phyloP scores from a whole-genome alignment of 2,329 filamentous ascomycete genomes.

The Cercospora zeae-maydis region DNA sequence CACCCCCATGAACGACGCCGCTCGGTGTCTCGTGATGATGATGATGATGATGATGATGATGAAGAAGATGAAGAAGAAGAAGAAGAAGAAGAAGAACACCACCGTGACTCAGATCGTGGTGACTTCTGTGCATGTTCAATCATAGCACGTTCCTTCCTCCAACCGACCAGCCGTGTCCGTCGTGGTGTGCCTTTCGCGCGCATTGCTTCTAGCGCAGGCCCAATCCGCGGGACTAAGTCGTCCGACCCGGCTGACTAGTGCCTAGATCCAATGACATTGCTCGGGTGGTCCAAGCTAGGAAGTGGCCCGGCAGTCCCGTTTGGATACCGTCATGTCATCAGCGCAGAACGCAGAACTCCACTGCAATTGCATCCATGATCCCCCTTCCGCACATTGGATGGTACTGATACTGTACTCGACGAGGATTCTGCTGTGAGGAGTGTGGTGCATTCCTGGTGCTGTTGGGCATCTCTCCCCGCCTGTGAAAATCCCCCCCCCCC shows the following conservation, averaged over 20 bases:
- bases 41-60: too few relatives aligned
- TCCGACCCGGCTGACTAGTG: neutral
- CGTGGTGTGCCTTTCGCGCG: neutral
- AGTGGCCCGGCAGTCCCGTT: neutral
- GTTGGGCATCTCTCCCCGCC: neutral
- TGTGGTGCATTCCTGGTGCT: neutral
- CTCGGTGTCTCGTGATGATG: neutral
- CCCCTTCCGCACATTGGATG: neutral
- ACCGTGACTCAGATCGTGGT: neutral
- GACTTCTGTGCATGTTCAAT: neutral
- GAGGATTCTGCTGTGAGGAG: neutral
- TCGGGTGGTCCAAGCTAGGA: neutral
- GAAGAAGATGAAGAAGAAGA: too few relatives aligned
- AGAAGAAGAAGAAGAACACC: neutral
- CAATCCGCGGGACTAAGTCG: neutral
- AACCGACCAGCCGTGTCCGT: too few relatives aligned
- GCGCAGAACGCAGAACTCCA: neutral
- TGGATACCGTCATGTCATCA: neutral
- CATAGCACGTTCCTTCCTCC: too few relatives aligned
- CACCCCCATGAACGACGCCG: neutral
- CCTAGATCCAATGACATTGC: neutral
- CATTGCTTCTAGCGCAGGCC: neutral
- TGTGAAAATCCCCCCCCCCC: too few relatives aligned
- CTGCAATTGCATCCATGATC: too few relatives aligned
- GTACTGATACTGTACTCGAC: too few relatives aligned